These are phyloP conservation scores for Begonia peltatifolia DNA, from an alignment of 306 rosid species.

Conservation along the genomic window DNA sequence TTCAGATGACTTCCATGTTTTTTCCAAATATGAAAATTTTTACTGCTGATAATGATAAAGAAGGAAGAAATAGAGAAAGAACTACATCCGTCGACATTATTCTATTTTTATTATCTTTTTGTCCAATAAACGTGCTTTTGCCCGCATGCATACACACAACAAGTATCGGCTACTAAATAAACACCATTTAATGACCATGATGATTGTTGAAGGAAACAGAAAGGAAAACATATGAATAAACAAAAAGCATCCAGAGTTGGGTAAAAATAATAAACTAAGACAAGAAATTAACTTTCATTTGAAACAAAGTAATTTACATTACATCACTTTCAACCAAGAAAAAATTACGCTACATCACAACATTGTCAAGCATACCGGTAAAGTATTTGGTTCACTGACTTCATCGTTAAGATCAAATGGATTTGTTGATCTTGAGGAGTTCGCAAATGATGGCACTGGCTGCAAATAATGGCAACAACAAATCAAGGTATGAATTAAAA, in stretches of 20 bases:
- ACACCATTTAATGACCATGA: too few species aligned
- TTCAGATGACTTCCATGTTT: neutral
- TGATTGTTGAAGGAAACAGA: too few species aligned
- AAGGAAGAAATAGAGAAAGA: too few species aligned
- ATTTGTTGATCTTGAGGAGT: constrained; percentile 26
- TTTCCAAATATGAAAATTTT: too few species aligned
- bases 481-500: neutral
- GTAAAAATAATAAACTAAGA: neutral
- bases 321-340: too few species aligned
- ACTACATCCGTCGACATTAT: too few species aligned
- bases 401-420: constrained; percentile 49
- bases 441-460: constrained; percentile 30
- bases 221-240: neutral
- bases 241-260: neutral
- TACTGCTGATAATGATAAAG: too few species aligned
- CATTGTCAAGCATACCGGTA: constrained; percentile 31
- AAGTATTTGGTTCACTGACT: constrained; percentile 16
- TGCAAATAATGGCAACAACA: constrained; percentile 19
- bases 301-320: neutral
- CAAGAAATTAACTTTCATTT: too few species aligned
- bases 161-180: too few species aligned
- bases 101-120: too few species aligned
- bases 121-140: too few species aligned
- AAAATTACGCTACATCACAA: neutral
- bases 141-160: too few species aligned